A percentile compares a stretch with the other conserved stretches of the same genome.
Evolutionary conservation across 768 basidiomycete species (phyloP).

Genomic region (Leccinum rimulosum): DNA sequence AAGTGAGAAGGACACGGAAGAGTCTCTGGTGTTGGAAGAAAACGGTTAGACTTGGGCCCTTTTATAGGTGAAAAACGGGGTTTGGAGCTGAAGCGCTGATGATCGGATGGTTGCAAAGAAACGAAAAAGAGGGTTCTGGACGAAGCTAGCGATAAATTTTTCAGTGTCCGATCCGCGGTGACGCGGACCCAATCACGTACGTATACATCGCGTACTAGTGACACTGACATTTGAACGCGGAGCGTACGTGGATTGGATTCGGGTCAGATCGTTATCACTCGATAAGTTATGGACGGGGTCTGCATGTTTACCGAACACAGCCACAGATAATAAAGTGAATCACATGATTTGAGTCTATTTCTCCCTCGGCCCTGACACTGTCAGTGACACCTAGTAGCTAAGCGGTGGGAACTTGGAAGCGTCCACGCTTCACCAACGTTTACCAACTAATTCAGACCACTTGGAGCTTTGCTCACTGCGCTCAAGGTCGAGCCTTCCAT

Average conservation of each 20-base stretch:
- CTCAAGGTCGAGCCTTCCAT: not conserved
- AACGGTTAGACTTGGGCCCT: not conserved
- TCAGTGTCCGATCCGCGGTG: constrained; percentile 16
- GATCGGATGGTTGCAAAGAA: not conserved
- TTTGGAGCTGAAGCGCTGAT: not conserved
- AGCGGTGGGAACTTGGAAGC: constrained; percentile 13
- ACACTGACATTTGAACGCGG: not conserved
- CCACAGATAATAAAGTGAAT: no score
- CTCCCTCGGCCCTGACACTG: no score
- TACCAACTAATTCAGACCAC: no score
- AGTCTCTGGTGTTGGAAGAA: not conserved
- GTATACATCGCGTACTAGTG: not conserved
- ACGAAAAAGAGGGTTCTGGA: constrained; percentile 20
- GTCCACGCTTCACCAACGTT: not conserved
- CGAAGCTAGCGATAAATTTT: constrained; percentile 6
- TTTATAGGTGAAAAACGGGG: constrained; percentile 32
- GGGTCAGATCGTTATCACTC: not conserved
- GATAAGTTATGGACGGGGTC: no score
- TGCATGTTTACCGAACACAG: no score
- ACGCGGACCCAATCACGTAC: constrained; percentile 15
- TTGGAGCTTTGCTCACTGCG: no score
- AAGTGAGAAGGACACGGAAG: not conserved
- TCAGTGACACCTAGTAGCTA: not conserved
- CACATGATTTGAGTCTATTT: no score
- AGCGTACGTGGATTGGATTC: not conserved